Evolutionary conservation across 345 rosid species (phyloP), one percentile per base, ranked within the genome.

Genomic region (Arabis alpina): DNA sequence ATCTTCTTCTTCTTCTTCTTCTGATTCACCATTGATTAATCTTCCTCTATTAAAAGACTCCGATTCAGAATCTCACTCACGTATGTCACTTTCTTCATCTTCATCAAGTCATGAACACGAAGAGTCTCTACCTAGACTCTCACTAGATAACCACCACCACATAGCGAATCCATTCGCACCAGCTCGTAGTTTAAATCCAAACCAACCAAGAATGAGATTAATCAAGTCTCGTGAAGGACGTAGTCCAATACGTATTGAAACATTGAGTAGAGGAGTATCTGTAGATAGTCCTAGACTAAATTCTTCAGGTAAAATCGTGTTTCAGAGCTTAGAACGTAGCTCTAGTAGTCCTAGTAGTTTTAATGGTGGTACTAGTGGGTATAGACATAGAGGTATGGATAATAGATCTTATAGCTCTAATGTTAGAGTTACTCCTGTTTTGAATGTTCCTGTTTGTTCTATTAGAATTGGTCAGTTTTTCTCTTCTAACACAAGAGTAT

Each of bases 271-370:
- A 67, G 95, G 89, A 24, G 92, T 87, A 4, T 88, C 99, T 0
- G 91, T 85, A 15, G 97, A 95, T 70, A 89, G 97, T 55, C 99
- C 99, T 2, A 87, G 99, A 50, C 79, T 95, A 79, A 90, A 95
- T 57, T 88, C 99, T 0, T 95, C 97, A 6, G 99, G 99, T 9
- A 95, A 92, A 72, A 83, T 95, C 54, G 89, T 95, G 61, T 95
- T 88, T 48, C 92, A 95, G 69, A 84, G 87, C 81, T 65, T 95
- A 30, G 99, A 88, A 78, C 75, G 97, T 54, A 95, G 99, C 60
- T 92, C 99, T 3, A 95, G 99, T 63, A 92, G 98, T 51, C 99
- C 99, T 1, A 92, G 99, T 34, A 95, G 92, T 76, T 90, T 92
- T 75, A 93, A 91, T n/a, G 96, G 97, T 2, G 98, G 96, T 4